Conservation (phyloP, 768 basidiomycete genomes). For the Mycena capillaripes region DNA sequence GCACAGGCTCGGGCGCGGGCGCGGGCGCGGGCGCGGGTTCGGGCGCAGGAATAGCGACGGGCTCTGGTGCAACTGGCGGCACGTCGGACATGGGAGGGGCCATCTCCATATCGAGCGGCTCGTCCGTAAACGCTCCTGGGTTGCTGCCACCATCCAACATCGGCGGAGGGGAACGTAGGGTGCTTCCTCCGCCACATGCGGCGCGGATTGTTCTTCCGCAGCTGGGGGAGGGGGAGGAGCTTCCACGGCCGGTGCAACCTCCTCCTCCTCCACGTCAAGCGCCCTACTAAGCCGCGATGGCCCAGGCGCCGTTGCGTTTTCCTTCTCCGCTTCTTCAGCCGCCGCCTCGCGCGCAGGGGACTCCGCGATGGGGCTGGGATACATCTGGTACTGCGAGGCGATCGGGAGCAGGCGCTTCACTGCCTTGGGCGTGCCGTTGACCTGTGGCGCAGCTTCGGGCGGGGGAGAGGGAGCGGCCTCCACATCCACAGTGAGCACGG, state of each 20-base stretch:
- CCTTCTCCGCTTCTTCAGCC: conserved; percentile 48
- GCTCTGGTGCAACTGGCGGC: conserved; percentile 42
- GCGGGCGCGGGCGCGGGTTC: not conserved
- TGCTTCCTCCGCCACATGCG: conserved; percentile 34
- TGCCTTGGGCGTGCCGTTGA: conserved; percentile 43
- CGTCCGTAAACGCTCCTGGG: conserved; percentile 67
- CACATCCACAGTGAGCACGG: not conserved
- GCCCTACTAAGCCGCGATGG: conserved; percentile 39
- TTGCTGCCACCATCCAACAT: conserved; percentile 55
- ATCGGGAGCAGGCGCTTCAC: conserved; percentile 39
- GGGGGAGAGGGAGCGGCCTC: not conserved
- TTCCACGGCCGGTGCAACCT: conserved; percentile 16
- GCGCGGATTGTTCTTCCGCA: no score
- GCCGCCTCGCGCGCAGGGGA: conserved; percentile 74
- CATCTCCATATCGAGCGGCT: conserved; percentile 63
- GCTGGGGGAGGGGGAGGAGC: not conserved
- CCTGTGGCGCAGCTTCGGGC: conserved; percentile 30
- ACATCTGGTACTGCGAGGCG: conserved; percentile 40
- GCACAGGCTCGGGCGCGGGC: not conserved
- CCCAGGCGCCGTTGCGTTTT: conserved; percentile 49
- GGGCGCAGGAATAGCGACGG: conserved; percentile 15
- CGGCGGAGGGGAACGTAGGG: conserved; percentile 56
- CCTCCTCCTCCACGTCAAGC: conserved; percentile 25
- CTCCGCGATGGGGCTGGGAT: conserved; percentile 79
- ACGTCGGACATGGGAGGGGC: no score